Base-by-base conservation (phyloP, 1,284 basidiomycete genomes). In the Leccinum pallidistipes region DNA sequence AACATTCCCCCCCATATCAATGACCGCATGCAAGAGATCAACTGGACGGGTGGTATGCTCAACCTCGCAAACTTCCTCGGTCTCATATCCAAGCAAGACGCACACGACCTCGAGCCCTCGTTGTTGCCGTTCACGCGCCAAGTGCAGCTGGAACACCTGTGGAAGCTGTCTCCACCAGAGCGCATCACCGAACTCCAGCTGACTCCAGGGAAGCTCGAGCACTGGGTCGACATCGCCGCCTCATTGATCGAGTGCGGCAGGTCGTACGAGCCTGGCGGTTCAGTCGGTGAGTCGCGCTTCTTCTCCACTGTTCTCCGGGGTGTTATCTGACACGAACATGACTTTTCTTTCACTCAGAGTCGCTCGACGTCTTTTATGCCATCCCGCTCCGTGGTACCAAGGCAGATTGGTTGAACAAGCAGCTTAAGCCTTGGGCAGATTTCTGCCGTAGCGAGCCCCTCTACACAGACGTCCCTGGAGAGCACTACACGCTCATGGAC, bases 1-100 rank as follows among this genome's bases (percentile, higher is more conserved):
- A 79, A 81, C 62, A 72, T 81, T 12, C 79, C 80, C 1, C 80
- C 79, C 0, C 66, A 78, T 64, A 79, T 81, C 59, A 74, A 77
- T n/a, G 74, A 75, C 45, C 75, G 77, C 31, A 77, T 81, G 77
- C 71, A 73, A 60, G 78, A 81, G 64, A 72, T 80, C 32, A 69
- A 71, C 50, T 79, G 78, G 77, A 70, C 76, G 27, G 72, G 79
- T 14, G 75, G 78, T 43, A 68, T 81, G 64, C 68, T 81, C 54
- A 80, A 79, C 62, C 62, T 73, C 4, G 57, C 66, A 0, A 73
- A 73, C 53, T 74, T 75, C 62, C 66, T 73, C 6, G 65, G 72
- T 53, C 71, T 75, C 45, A 52, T 73, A 21, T 63, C 38, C 58
- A 73, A 73, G 59, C 65, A 73, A n/a, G 66, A 65, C 4, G 65